Evolutionary conservation across 164 flowering plant genomes (phyloP).

Genomic region (Saururus chinensis): DNA sequence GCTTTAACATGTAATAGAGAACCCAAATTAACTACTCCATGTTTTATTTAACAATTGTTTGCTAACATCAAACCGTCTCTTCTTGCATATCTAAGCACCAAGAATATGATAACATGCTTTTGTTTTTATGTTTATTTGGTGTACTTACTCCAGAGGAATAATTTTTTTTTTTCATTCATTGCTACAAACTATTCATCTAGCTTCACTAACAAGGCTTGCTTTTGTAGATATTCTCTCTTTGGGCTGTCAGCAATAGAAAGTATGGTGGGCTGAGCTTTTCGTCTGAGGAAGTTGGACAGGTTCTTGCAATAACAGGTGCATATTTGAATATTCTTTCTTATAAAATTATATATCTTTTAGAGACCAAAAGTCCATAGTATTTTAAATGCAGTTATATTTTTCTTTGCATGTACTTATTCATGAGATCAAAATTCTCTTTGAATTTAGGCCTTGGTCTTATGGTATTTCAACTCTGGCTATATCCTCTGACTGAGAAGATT

Average conservation of each 20-base stretch:
- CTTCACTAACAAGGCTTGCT: not conserved
- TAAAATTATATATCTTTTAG: too few species aligned
- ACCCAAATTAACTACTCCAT: too few species aligned
- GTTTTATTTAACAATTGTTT: too few species aligned
- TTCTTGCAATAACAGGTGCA: conserved; percentile 55
- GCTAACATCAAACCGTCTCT: not conserved
- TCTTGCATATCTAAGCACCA: not conserved
- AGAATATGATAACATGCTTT: not conserved
- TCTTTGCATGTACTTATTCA: not conserved
- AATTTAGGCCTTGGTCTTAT: conserved; percentile 38
- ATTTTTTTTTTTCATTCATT: not conserved
- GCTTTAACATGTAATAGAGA: too few species aligned
- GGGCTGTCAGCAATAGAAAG: conserved; percentile 66
- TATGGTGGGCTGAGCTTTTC: conserved; percentile 62
- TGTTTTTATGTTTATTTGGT: not conserved
- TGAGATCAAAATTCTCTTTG: not conserved
- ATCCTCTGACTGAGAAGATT: conserved; percentile 32
- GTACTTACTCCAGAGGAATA: too few species aligned
- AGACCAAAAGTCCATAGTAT: not conserved
- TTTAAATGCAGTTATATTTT: not conserved
- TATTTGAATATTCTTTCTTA: not conserved
- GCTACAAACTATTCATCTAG: not conserved
- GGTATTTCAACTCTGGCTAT: conserved; percentile 38
- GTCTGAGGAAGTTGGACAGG: conserved; percentile 52
- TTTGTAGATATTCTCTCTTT: conserved; percentile 61